phyloP scores from a whole-genome alignment of 1,284 basidiomycete species.

The Boletus smithii region DNA sequence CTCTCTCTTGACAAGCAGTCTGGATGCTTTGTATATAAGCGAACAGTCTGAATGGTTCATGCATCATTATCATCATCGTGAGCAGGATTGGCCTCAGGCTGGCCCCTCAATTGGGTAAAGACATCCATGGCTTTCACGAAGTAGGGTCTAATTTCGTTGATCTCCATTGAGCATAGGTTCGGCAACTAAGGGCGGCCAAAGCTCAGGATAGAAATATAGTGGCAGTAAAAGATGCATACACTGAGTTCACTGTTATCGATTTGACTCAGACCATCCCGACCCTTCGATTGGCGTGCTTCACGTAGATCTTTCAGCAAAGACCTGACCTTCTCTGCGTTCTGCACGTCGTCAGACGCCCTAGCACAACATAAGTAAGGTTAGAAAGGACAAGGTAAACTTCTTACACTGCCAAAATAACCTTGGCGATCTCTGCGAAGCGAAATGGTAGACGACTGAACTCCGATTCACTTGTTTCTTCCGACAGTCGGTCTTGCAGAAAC shows the following conservation, averaged over 20 bases:
- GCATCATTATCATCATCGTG: slow-evolving; percentile 7
- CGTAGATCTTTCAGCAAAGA: slow-evolving; percentile 89
- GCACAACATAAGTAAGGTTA: neutral
- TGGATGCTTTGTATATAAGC: neutral
- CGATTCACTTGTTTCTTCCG: slow-evolving; percentile 67
- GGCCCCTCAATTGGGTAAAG: slow-evolving; percentile 42
- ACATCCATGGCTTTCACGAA: slow-evolving; percentile 81
- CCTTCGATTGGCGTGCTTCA: slow-evolving; percentile 92
- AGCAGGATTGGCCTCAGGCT: slow-evolving; percentile 20
- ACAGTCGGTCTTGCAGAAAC: slow-evolving; percentile 69
- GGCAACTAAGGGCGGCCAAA: slow-evolving; percentile 55
- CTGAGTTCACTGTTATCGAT: slow-evolving; percentile 77
- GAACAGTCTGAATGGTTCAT: slow-evolving; percentile 6
- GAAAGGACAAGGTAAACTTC: neutral
- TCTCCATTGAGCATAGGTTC: slow-evolving; percentile 86
- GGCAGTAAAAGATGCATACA: slow-evolving; percentile 42
- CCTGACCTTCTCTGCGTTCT: slow-evolving; percentile 77
- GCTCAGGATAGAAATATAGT: slow-evolving; percentile 4
- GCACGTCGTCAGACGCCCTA: slow-evolving; percentile 89
- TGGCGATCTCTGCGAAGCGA: slow-evolving; percentile 85
- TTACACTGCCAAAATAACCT: slow-evolving; percentile 87
- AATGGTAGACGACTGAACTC: slow-evolving; percentile 78
- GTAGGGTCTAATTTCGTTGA: slow-evolving; percentile 89
- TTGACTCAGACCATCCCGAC: slow-evolving; percentile 74
- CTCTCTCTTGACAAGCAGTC: neutral